Evolutionary conservation across 2,329 filamentous ascomycete species (phyloP).

Genomic region (Fusarium albosuccineum): DNA sequence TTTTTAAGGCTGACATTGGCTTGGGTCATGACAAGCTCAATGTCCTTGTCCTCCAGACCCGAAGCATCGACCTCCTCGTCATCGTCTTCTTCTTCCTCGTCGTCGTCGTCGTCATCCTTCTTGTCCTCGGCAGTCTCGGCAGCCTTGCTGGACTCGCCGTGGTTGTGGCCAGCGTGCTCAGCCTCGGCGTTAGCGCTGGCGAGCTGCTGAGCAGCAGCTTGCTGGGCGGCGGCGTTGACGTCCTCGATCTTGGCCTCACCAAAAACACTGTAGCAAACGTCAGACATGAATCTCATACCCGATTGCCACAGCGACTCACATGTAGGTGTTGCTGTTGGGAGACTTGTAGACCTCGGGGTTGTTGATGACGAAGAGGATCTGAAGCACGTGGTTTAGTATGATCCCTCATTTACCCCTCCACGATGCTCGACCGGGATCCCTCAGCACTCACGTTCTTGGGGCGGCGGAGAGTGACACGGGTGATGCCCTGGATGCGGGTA

Average conservation of each 20-base stretch:
- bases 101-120: slow-evolving; percentile 86
- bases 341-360: slow-evolving; percentile 99
- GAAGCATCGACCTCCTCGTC: slow-evolving; percentile 96
- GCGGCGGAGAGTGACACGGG: slow-evolving; percentile 95
- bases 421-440: background rate
- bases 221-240: slow-evolving; percentile 97
- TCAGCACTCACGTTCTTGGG: slow-evolving; percentile 92
- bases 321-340: slow-evolving; percentile 99
- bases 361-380: slow-evolving; percentile 99
- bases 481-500: slow-evolving; percentile 96
- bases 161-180: slow-evolving; percentile 79
- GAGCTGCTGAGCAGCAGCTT: slow-evolving; percentile 94
- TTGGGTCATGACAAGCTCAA: slow-evolving; percentile 98
- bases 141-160: slow-evolving; percentile 75
- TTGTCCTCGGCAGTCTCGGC: slow-evolving; percentile 73
- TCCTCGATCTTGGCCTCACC: slow-evolving; percentile 99
- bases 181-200: slow-evolving; percentile 76
- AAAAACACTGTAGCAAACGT: slow-evolving; percentile 80
- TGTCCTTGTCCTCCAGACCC: slow-evolving; percentile 98
- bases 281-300: background rate
- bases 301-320: slow-evolving; percentile 73
- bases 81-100: slow-evolving; percentile 89
- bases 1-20: slow-evolving; percentile 97
- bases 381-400: slow-evolving; percentile 44
- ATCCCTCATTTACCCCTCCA: slow-evolving; percentile 27